Percentiles rank a stretch among this genome's conserved stretches.
Conservation (phyloP, 805 yeast genomes). For the Kluyveromyces nonfermentans region DNA sequence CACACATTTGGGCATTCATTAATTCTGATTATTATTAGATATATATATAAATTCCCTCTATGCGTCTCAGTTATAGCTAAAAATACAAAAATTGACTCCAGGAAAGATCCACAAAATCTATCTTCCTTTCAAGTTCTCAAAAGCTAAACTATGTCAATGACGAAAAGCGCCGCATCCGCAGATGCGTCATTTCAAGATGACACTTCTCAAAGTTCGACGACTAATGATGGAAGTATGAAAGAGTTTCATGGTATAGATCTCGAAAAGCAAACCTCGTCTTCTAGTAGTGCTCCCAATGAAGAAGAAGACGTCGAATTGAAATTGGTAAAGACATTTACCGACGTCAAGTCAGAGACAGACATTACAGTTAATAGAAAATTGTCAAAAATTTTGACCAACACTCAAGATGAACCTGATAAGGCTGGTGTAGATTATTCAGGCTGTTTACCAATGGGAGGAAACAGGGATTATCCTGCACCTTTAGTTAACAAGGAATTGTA, state of each 20-base stretch:
- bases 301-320: slow-evolving; percentile 5
- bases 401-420: slow-evolving; percentile 21
- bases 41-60: too few species aligned
- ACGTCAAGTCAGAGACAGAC: slow-evolving; percentile 15
- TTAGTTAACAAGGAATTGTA: slow-evolving; percentile 48
- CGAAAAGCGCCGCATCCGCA: neutral
- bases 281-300: neutral
- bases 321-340: slow-evolving; percentile 7
- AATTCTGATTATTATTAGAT: too few species aligned
- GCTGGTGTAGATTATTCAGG: slow-evolving; percentile 28
- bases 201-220: neutral
- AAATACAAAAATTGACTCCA: too few species aligned
- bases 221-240: neutral
- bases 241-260: neutral
- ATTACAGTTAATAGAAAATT: slow-evolving; percentile 27
- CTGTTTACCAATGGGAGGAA: slow-evolving; percentile 58
- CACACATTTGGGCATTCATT: too few species aligned
- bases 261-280: neutral
- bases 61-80: too few species aligned
- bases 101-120: too few species aligned
- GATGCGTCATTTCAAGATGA: neutral
- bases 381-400: slow-evolving; percentile 36
- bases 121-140: too few species aligned
- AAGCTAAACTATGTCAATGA: neutral
- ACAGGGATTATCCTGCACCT: slow-evolving; percentile 51